Percentiles rank a stretch among this genome's conserved stretches.
Evolutionary conservation across 2,329 filamentous ascomycete species (phyloP).

Genomic region (Gremmenia infestans): DNA sequence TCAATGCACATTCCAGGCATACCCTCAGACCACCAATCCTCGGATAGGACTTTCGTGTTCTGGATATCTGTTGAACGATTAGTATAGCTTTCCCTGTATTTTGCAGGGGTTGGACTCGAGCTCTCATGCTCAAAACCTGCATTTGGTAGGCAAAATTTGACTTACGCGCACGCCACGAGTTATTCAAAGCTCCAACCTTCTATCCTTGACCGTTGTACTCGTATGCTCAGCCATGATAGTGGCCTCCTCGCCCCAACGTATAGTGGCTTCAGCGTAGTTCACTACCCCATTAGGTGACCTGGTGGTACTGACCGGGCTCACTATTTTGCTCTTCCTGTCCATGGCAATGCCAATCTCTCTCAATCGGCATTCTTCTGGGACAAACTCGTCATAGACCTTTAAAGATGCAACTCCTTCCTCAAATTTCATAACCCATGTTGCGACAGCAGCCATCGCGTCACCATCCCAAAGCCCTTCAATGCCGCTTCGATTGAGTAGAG

Average conservation of each 20-base stretch:
- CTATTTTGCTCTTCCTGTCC: neutral
- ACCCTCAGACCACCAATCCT: too few species aligned
- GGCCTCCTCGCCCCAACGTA: neutral
- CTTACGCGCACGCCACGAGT: too few species aligned
- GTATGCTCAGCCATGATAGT: too few species aligned
- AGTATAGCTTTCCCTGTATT: too few species aligned
- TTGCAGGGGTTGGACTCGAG: too few species aligned
- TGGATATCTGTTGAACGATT: too few species aligned
- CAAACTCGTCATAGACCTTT: neutral
- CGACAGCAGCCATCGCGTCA: neutral
- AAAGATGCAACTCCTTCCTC: neutral
- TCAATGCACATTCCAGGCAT: too few species aligned
- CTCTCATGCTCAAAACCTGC: too few species aligned
- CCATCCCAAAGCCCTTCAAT: constrained; percentile 62
- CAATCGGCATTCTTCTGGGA: neutral
- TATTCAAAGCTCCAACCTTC: too few species aligned
- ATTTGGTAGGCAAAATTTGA: too few species aligned
- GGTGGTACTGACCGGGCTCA: neutral
- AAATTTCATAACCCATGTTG: neutral
- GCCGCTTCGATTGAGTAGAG: constrained; percentile 51
- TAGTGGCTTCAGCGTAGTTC: neutral
- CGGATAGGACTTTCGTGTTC: too few species aligned
- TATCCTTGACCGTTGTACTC: too few species aligned
- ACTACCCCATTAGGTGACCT: neutral
- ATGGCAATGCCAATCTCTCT: neutral